Base-by-base conservation (phyloP, 306 rosid genomes). In the Delonix regia region DNA sequence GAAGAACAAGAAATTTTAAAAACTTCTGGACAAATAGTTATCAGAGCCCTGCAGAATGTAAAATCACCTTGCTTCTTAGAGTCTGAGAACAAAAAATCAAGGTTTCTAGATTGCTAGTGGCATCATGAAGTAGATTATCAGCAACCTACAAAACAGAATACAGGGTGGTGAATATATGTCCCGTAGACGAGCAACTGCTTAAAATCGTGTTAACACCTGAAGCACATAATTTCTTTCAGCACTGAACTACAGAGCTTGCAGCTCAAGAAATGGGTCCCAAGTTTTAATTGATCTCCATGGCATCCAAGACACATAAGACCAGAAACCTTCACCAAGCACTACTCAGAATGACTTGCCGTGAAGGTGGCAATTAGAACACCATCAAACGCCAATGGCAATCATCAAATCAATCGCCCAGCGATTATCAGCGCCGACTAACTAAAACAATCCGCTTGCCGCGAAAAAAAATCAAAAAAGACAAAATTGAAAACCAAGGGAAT, bases 11-110 rank as follows among this genome's bases (percentile, higher is more conserved):
- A 64, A 83, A 61, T 61, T 16, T 38, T n/a, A 27, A 69, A 33
- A 69, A 22, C 81, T 41, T 59, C 66, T 13, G 28, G 34, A 13
- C 16, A 82, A 72, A 51, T 62, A 60, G 66, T 61, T 71, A 21
- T 33, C 49, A 62, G 24, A 76, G 22, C 74, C 67, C 6, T 14
- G 19, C 61, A 36, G 11, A 49, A 19, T 24, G 34, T 52, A 62
- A 25, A 70, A 33, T 72, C 76, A 91, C 99, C 99, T 96, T 96
- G 97, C 99, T 93, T 88, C 99, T 84, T 49, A 96, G 93, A 74
- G 99, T 96, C 87, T 96, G 99, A 48, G 98, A 93, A 82, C 98
- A 96, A 87, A 96, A 96, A 78, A 96, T 96, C 86, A 93, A 87
- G 45, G 99, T 96, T 80, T 96, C 99, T 41, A 91, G 84, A 89